These are phyloP conservation scores for Globisporangium radiosum DNA, from an alignment of 352 stramenopile species.

Conservation along the genomic window DNA sequence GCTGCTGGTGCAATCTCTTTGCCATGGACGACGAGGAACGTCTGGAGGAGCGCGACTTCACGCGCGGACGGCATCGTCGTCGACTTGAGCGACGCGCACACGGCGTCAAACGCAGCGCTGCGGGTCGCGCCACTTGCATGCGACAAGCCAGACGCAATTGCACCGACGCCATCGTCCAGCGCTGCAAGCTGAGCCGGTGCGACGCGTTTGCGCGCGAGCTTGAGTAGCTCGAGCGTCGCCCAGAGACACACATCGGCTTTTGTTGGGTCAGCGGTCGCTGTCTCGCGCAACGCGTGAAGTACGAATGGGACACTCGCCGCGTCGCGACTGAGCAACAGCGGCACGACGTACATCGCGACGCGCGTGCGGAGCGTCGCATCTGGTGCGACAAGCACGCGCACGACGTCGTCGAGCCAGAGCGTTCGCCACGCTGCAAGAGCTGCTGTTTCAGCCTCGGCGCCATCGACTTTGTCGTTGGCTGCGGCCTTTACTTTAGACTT, in stretches of 20 bases:
- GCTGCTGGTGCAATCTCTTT: constrained; percentile 65
- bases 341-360: constrained; percentile 71
- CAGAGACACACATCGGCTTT: constrained; percentile 46
- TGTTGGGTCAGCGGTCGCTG: neutral
- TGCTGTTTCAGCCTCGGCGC: no score
- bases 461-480: constrained; percentile 9
- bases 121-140: constrained; percentile 53
- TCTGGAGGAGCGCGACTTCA: constrained; percentile 56
- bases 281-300: constrained; percentile 38
- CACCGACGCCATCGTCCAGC: constrained; percentile 14
- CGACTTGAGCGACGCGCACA: constrained; percentile 75
- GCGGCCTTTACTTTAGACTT: constrained; percentile 13
- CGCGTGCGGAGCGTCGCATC: constrained; percentile 49
- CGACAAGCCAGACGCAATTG: constrained; percentile 47
- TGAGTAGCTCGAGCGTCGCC: constrained; percentile 73
- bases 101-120: constrained; percentile 66
- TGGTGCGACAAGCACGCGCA: constrained; percentile 37
- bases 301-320: constrained; percentile 40
- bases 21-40: constrained; percentile 57
- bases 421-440: constrained; percentile 20
- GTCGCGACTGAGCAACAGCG: constrained; percentile 68
- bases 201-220: constrained; percentile 70
- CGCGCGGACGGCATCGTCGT: constrained; percentile 55
- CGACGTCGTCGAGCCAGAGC: constrained; percentile 55
- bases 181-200: constrained; percentile 42